phyloP scores from a whole-genome alignment of 23 red algal genomes.

The Gracilaria domingensis region DNA sequence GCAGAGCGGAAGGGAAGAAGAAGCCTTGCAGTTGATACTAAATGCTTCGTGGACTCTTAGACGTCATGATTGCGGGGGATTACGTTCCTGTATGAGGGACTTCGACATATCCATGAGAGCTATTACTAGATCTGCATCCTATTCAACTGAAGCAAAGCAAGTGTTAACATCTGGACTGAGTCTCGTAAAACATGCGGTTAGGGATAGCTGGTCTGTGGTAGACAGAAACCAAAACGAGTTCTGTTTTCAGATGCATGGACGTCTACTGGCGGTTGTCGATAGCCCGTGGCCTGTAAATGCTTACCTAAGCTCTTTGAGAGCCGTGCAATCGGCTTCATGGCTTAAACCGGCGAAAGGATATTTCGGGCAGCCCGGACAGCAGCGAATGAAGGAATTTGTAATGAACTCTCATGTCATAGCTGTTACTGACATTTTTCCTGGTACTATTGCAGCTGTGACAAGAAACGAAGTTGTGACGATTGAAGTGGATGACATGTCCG shows the following conservation, averaged over 20 bases:
- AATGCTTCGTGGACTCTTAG: neutral
- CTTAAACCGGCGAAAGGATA: too few relatives aligned
- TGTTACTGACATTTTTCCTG: too few relatives aligned
- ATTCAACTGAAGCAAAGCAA: neutral
- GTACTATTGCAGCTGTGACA: too few relatives aligned
- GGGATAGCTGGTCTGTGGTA: neutral
- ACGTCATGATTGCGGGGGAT: neutral
- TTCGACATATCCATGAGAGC: neutral
- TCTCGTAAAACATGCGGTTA: neutral
- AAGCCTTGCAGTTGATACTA: neutral
- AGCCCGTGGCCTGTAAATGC: too few relatives aligned
- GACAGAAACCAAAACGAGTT: neutral
- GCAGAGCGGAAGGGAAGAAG: neutral
- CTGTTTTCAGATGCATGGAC: neutral
- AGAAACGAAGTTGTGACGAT: too few relatives aligned
- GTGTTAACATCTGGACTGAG: neutral
- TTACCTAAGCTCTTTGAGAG: too few relatives aligned
- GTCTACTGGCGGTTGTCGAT: neutral
- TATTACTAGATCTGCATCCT: neutral
- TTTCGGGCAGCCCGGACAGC: too few relatives aligned
- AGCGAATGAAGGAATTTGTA: too few relatives aligned
- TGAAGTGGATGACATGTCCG: too few relatives aligned
- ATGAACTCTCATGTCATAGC: too few relatives aligned
- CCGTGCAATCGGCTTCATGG: too few relatives aligned
- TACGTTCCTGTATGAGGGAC: neutral